These are phyloP conservation scores for Neurospora sp. DNA, from an alignment of 495 filamentous ascomycete genomes.

Conservation along the genomic window DNA sequence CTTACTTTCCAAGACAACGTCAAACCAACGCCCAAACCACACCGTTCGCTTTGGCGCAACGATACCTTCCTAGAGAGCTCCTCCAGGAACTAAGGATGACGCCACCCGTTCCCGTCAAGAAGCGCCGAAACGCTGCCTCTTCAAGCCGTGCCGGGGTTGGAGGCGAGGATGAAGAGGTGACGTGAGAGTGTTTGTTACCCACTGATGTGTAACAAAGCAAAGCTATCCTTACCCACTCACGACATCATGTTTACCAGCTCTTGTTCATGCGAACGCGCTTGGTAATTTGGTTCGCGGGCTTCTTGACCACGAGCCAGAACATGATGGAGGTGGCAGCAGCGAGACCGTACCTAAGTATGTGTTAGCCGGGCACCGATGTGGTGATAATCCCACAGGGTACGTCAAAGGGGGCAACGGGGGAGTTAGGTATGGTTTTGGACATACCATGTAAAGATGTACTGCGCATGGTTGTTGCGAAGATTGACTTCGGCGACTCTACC, in stretches of 20 bases:
- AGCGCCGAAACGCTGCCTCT: slow-evolving; percentile 4
- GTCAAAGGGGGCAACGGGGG: background rate
- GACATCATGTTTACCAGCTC: slow-evolving; percentile 50
- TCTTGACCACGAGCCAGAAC: slow-evolving; percentile 87
- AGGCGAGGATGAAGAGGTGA: slow-evolving; percentile 15
- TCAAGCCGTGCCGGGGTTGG: background rate
- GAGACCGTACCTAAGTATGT: slow-evolving; percentile 66
- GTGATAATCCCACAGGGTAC: background rate
- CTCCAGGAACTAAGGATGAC: slow-evolving; percentile 72
- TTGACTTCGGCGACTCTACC: slow-evolving; percentile 88
- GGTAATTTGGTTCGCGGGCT: slow-evolving; percentile 62
- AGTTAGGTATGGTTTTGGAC: slow-evolving; percentile 12
- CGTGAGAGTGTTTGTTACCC: slow-evolving; percentile 10
- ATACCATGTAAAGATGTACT: slow-evolving; percentile 98
- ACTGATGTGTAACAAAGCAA: background rate
- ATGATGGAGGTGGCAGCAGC: slow-evolving; percentile 81
- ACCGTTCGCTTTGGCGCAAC: slow-evolving; percentile 72
- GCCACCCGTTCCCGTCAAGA: slow-evolving; percentile 31
- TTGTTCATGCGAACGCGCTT: slow-evolving; percentile 71
- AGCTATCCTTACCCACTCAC: background rate
- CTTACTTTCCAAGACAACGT: slow-evolving; percentile 52
- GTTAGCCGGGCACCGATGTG: slow-evolving; percentile 1
- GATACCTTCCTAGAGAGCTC: slow-evolving; percentile 71
- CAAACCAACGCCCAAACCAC: slow-evolving; percentile 62
- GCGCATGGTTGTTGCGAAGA: slow-evolving; percentile 88